Evolutionary conservation across 1,139 yeast species (phyloP), one percentile per base, ranked within the genome.

Genomic region (Yamadazyma songkhlaensis): DNA sequence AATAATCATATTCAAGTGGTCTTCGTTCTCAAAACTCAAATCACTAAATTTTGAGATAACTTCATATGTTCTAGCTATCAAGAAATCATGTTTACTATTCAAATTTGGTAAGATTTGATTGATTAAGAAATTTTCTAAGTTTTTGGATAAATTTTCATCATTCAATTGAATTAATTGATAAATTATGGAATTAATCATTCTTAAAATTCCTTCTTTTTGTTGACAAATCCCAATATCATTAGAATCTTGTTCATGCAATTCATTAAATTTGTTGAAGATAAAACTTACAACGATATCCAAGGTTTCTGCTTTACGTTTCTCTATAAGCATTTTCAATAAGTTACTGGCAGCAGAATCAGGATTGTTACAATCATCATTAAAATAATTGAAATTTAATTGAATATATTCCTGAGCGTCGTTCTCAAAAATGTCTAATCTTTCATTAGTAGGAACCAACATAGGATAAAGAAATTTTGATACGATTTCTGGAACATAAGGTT

Each of bases 351-450:
- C 87, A 35, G 74, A 63, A 54, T 83, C 88, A n/a, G 88, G 84
- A 10, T 81, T 70, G 32, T 45, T 43, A 42, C 72, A 67, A 31
- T 63, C 66, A 39, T 74, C 81, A 39, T 79, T 84, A 25, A 77
- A 64, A 9, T 36, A 25, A 55, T 88, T 95, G 53, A 88, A 72
- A 41, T 81, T 79, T 48, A 84, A 73, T 59, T 86, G 90, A 45
- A 92, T 85, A 56, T 89, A 92, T 58, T 90, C 97, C 41, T 79
- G 85, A 6, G 97, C 97, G 54, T 92, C 97, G 44, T 76, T 79
- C 45, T 89, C 96, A 62, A 86, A 90, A 25, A 79, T 62, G 46
- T 87, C 95, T 43, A 89, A 65, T 20, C 78, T 79, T 9, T 74
- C 77, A 42, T 84, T 85, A 14, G 76, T 72, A 9, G 95, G 90